Evolutionary conservation across 2,329 filamentous ascomycete species (phyloP).

Genomic region (Fusarium hostae): DNA sequence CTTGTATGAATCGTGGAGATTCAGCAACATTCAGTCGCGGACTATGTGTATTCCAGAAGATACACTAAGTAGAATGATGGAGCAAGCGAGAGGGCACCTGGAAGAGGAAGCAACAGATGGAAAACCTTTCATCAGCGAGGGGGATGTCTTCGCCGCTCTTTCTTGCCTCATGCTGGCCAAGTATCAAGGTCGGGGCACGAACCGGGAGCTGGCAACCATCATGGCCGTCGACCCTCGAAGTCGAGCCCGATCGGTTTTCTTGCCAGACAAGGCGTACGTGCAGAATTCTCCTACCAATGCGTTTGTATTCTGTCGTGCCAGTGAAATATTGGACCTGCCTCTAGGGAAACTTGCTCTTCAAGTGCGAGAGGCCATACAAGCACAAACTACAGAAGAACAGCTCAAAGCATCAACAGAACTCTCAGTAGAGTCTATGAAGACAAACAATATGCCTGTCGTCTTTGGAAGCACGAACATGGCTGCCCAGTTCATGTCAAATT

Average conservation of each 20-base stretch:
- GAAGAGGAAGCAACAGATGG: fast-evolving
- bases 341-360: slow-evolving; percentile 26
- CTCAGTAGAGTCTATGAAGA: slow-evolving; percentile 19
- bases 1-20: slow-evolving; percentile 15
- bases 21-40: slow-evolving; percentile 1
- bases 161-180: slow-evolving; percentile 3
- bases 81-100: neutral
- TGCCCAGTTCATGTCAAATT: slow-evolving; percentile 34
- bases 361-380: slow-evolving; percentile 15
- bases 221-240: slow-evolving; percentile 26
- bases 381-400: slow-evolving; percentile 34
- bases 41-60: slow-evolving; percentile 11
- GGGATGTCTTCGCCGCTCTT: slow-evolving; percentile 9
- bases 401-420: slow-evolving; percentile 16
- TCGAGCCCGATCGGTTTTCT: slow-evolving; percentile 10
- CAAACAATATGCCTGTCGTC: slow-evolving; percentile 11
- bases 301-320: slow-evolving; percentile 9
- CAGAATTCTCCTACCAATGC: slow-evolving; percentile 22
- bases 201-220: slow-evolving; percentile 4
- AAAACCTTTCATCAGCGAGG: neutral
- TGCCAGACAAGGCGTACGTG: slow-evolving; percentile 1
- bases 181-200: neutral
- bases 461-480: slow-evolving; percentile 24
- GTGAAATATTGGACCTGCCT: neutral
- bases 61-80: neutral